Conservation (phyloP, 1,284 basidiomycete genomes). For the Leccinum pseudoinsigne region DNA sequence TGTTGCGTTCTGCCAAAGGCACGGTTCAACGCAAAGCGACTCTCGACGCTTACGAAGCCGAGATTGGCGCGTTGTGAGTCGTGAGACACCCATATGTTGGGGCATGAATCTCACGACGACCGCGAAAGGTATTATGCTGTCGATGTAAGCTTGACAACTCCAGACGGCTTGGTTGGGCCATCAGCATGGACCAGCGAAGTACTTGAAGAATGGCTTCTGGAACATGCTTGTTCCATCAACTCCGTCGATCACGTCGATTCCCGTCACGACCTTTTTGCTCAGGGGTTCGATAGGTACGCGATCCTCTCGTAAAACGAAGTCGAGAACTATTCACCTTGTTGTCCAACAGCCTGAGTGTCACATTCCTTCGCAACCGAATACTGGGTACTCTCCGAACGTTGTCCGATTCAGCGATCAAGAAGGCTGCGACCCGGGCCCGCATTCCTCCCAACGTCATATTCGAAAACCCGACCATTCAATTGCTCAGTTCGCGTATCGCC, state of each 20-base stretch:
- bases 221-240: conserved; percentile 22
- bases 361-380: conserved; percentile 31
- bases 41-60: background rate
- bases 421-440: background rate
- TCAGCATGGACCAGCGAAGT: conserved; percentile 12
- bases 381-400: conserved; percentile 22
- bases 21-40: background rate
- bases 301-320: conserved; percentile 13
- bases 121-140: background rate
- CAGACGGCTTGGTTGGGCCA: conserved; percentile 6
- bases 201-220: conserved; percentile 24
- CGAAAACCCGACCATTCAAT: conserved; percentile 19
- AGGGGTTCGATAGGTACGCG: conserved; percentile 9
- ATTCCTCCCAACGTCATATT: conserved; percentile 23
- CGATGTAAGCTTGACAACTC: background rate
- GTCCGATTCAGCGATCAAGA: background rate
- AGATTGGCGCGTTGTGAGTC: background rate
- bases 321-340: background rate
- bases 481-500: conserved; percentile 11
- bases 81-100: no score
- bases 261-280: background rate
- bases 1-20: background rate
- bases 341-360: conserved; percentile 27
- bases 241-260: background rate
- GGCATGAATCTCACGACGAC: background rate